These are phyloP conservation scores for Fusarium sp. DNA, from an alignment of 2,329 filamentous ascomycete genomes.

Conservation along the genomic window DNA sequence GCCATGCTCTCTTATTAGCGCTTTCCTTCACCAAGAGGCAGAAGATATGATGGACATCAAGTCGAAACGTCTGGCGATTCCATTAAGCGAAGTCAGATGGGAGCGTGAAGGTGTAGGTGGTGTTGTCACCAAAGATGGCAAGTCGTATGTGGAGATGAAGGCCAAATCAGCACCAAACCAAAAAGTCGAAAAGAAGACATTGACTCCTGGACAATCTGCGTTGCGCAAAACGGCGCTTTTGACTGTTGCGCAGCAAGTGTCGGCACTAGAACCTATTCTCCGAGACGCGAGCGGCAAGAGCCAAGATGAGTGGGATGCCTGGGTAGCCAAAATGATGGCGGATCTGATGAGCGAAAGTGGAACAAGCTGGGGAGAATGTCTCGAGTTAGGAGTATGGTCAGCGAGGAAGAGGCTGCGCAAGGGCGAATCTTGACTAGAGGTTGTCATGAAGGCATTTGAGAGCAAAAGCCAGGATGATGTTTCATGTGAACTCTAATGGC, in stretches of 20 bases:
- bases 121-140: slow-evolving; percentile 69
- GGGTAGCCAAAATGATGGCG: slow-evolving; percentile 88
- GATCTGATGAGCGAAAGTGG: slow-evolving; percentile 84
- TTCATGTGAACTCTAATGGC: slow-evolving; percentile 17
- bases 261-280: slow-evolving; percentile 84
- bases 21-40: slow-evolving; percentile 84
- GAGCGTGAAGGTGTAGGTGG: slow-evolving; percentile 79
- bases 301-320: slow-evolving; percentile 91
- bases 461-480: slow-evolving; percentile 29
- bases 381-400: slow-evolving; percentile 88
- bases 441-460: slow-evolving; percentile 4
- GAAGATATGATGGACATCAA: slow-evolving; percentile 76
- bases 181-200: slow-evolving; percentile 58
- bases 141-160: slow-evolving; percentile 68
- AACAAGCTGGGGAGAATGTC: slow-evolving; percentile 84
- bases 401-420: slow-evolving; percentile 72
- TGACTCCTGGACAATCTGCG: slow-evolving; percentile 76
- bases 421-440: slow-evolving; percentile 13
- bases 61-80: slow-evolving; percentile 84
- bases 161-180: slow-evolving; percentile 56
- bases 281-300: slow-evolving; percentile 86
- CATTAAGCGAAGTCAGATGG: slow-evolving; percentile 86
- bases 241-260: slow-evolving; percentile 84
- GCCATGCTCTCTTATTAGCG: slow-evolving; percentile 80
- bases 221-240: slow-evolving; percentile 82